phyloP scores from a whole-genome alignment of 2,329 filamentous ascomycete genomes.

The Pseudofabraea citricarpa region DNA sequence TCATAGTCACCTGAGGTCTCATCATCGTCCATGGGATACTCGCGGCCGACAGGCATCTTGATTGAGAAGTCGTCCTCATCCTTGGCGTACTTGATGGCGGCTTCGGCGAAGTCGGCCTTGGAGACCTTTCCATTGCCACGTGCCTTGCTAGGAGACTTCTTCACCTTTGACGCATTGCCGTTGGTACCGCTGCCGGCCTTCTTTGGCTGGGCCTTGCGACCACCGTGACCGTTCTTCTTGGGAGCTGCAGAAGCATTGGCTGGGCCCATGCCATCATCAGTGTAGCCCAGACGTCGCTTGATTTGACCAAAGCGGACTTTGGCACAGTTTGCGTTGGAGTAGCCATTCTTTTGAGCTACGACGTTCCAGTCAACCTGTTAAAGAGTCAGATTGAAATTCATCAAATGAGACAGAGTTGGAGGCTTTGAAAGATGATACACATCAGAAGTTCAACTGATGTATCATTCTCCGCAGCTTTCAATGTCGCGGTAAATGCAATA shows the following conservation, averaged over 20 bases:
- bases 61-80: not conserved
- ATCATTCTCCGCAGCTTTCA: too few species aligned
- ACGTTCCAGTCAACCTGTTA: constrained; percentile 37
- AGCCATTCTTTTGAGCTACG: constrained; percentile 36
- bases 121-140: not conserved
- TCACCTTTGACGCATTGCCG: constrained; percentile 6
- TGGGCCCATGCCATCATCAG: not conserved
- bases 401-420: not conserved
- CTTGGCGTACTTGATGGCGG: not conserved
- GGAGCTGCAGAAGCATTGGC: not conserved
- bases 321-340: constrained; percentile 42
- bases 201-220: constrained; percentile 3
- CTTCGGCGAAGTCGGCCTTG: not conserved
- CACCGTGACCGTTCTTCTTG: not conserved
- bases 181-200: constrained; percentile 9
- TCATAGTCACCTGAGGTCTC: not conserved
- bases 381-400: not conserved
- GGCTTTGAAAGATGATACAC: not conserved
- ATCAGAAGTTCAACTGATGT: too few species aligned
- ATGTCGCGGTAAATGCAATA: not conserved
- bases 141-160: constrained; percentile 2
- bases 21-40: not conserved
- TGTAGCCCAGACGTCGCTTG: constrained; percentile 37
- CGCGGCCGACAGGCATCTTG: not conserved
- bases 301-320: constrained; percentile 46